These are phyloP conservation scores for Phytophthora podocarpi DNA, from an alignment of 352 stramenopile species.

Conservation along the genomic window DNA sequence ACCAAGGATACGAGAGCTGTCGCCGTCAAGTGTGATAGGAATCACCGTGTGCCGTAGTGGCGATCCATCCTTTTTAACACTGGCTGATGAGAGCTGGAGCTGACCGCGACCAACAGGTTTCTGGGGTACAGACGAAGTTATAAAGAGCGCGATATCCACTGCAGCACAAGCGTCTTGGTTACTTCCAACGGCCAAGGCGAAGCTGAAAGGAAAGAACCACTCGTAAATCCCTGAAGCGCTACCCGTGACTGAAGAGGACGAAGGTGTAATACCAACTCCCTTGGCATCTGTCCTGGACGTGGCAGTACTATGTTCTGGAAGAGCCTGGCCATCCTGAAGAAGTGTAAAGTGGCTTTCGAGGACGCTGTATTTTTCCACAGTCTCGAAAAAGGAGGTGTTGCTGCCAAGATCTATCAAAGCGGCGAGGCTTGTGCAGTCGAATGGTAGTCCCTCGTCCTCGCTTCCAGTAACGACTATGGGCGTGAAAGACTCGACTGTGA, in stretches of 20 bases:
- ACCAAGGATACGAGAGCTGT: conserved; percentile 19
- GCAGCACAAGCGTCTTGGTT: neutral
- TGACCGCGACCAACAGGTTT: conserved; percentile 26
- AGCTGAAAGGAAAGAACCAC: conserved; percentile 46
- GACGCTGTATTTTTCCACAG: neutral
- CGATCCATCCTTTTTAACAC: conserved; percentile 26
- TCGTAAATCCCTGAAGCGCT: conserved; percentile 19
- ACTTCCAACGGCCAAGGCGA: conserved; percentile 4
- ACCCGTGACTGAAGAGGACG: conserved; percentile 6
- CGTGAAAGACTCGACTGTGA: conserved; percentile 32
- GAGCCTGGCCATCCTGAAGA: conserved; percentile 19
- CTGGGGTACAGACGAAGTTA: conserved; percentile 15
- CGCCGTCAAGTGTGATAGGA: conserved; percentile 16
- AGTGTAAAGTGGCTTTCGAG: conserved; percentile 22
- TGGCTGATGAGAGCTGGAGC: conserved; percentile 17
- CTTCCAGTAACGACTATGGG: conserved; percentile 30
- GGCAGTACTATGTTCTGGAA: neutral
- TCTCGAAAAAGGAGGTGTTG: neutral
- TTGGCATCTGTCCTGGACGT: neutral
- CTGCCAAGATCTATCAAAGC: conserved; percentile 7
- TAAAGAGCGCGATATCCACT: conserved; percentile 36
- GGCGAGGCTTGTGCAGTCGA: conserved; percentile 24
- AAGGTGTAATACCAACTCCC: conserved; percentile 30
- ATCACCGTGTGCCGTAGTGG: conserved; percentile 30
- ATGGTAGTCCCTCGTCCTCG: conserved; percentile 20